Evolutionary conservation across 768 basidiomycete genomes (phyloP).

Genomic region (Cystofilobasidium macerans): DNA sequence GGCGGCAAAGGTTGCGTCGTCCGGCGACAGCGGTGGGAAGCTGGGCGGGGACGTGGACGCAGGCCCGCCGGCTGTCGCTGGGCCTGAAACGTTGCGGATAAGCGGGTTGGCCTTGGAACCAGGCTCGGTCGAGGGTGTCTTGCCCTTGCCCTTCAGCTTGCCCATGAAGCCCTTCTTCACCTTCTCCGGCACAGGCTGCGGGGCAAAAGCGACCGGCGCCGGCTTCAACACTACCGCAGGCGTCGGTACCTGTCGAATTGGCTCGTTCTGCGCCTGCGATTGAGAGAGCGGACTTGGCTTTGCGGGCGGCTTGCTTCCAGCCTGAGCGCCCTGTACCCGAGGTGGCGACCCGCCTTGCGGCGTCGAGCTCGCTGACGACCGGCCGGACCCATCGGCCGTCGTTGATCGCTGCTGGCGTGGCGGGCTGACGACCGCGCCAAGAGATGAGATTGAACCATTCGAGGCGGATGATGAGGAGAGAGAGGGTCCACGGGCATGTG

Average conservation of each 20-base stretch:
- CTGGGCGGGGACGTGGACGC: neutral
- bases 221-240: neutral
- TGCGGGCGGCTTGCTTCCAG: neutral
- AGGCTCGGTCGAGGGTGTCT: neutral
- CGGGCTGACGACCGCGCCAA: neutral
- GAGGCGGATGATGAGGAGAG: slow-evolving; percentile 10
- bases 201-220: neutral
- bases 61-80: no score
- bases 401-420: neutral
- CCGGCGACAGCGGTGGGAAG: neutral
- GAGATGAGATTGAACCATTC: slow-evolving; percentile 15
- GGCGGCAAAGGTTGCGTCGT: neutral
- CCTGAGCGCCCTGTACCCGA: no score
- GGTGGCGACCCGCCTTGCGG: neutral
- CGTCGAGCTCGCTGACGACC: neutral
- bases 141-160: slow-evolving; percentile 19
- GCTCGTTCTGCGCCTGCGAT: slow-evolving; percentile 18
- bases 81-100: neutral
- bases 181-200: neutral
- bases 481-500: slow-evolving; percentile 9
- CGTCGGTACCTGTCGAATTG: neutral
- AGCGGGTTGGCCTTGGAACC: slow-evolving; percentile 4
- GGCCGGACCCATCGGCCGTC: neutral
- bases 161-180: slow-evolving; percentile 22
- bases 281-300: slow-evolving; percentile 23